A percentile compares a stretch with the other conserved stretches of the same genome.
Evolutionary conservation across 2,329 filamentous ascomycete species (phyloP).

Genomic region (Ambrosiella cleistominuta): DNA sequence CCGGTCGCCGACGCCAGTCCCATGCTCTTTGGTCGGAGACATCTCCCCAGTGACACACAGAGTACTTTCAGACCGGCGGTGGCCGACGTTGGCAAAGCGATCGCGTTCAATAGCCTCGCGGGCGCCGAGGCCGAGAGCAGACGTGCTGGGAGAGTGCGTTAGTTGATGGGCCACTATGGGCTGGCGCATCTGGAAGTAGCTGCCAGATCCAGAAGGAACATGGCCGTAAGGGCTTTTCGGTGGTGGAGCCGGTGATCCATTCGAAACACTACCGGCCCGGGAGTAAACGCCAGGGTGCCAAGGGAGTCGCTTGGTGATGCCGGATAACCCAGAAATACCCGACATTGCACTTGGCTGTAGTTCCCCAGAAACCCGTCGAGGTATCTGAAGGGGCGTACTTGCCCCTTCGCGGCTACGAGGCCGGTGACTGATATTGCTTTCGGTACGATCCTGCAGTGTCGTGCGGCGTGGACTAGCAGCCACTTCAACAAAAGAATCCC

Average conservation of each 20-base stretch:
- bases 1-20: constrained; percentile 4
- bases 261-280: constrained; percentile 6
- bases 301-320: constrained; percentile 9
- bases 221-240: not conserved
- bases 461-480: constrained; percentile 25
- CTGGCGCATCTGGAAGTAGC: constrained; percentile 22
- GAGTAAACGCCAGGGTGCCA: constrained; percentile 5
- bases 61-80: constrained; percentile 9
- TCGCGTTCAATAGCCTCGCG: not conserved
- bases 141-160: constrained; percentile 25
- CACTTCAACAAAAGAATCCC: constrained; percentile 18
- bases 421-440: constrained; percentile 25
- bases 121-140: constrained; percentile 16
- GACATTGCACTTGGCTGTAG: constrained; percentile 1
- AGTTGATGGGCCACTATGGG: constrained; percentile 20
- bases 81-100: constrained; percentile 7
- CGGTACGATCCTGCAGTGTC: constrained; percentile 25
- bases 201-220: not conserved
- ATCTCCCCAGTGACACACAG: constrained; percentile 3
- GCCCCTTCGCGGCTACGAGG: constrained; percentile 26
- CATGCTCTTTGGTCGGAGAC: constrained; percentile 2
- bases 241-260: constrained; percentile 1
- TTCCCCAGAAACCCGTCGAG: constrained; percentile 27
- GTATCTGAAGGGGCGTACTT: constrained; percentile 18
- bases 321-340: constrained; percentile 4